phyloP scores from a whole-genome alignment of 768 basidiomycete genomes.

The Auriscalpium orientale region DNA sequence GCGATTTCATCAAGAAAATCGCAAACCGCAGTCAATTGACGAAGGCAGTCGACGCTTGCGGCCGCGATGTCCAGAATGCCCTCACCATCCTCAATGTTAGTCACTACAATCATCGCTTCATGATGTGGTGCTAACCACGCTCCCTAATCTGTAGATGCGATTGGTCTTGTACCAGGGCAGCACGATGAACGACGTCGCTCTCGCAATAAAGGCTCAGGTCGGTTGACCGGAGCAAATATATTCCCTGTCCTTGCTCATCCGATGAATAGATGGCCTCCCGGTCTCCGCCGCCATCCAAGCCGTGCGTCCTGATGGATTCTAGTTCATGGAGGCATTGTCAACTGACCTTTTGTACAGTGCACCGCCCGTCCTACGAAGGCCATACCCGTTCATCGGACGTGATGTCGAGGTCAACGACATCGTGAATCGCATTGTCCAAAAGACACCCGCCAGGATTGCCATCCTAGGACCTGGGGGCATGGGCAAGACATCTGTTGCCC shows the following conservation, averaged over 20 bases:
- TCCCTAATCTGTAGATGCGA: neutral
- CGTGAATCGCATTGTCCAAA: constrained; percentile 1
- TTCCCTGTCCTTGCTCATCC: too few species aligned
- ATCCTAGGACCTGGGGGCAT: constrained; percentile 17
- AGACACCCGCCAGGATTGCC: constrained; percentile 4
- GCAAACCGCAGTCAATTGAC: neutral
- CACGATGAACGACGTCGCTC: neutral
- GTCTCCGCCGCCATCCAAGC: too few species aligned
- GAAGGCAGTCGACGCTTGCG: neutral
- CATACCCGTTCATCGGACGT: constrained; percentile 11
- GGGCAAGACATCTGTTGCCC: constrained; percentile 9
- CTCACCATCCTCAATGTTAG: neutral
- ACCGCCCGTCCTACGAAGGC: neutral
- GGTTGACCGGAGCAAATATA: too few species aligned
- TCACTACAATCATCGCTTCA: neutral
- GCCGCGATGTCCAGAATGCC: neutral
- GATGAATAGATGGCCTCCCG: too few species aligned
- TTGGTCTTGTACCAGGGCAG: neutral
- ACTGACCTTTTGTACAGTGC: neutral
- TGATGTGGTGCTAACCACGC: neutral
- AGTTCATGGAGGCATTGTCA: neutral
- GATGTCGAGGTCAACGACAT: constrained; percentile 4
- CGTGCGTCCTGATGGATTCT: neutral
- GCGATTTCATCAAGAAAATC: neutral
- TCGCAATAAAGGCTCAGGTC: neutral